These are phyloP conservation scores for Naematelia encephala DNA, from an alignment of 768 basidiomycete species.

Conservation along the genomic window DNA sequence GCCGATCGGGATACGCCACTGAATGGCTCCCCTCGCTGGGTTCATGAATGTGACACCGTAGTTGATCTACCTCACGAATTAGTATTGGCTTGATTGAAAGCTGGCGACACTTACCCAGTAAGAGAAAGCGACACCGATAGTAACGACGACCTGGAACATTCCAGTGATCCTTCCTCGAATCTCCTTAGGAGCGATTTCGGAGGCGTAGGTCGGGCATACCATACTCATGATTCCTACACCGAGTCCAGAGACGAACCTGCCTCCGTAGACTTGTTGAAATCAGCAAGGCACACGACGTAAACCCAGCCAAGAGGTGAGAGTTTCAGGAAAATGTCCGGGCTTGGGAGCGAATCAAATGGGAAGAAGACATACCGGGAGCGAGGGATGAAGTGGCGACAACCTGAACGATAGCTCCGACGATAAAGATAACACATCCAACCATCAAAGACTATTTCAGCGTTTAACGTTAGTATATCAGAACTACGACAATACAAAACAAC, in stretches of 20 bases:
- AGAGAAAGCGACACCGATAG: slow-evolving; percentile 77
- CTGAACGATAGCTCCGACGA: too few species aligned
- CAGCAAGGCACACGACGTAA: slow-evolving; percentile 25
- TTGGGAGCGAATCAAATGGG: slow-evolving; percentile 62
- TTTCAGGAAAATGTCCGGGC: slow-evolving; percentile 22
- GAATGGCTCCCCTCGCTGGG: too few species aligned
- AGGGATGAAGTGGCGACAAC: too few species aligned
- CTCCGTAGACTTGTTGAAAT: slow-evolving; percentile 66
- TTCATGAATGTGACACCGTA: too few species aligned
- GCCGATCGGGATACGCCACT: too few species aligned
- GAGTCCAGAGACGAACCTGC: slow-evolving; percentile 73
- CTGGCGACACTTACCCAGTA: slow-evolving; percentile 35
- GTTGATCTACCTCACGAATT: too few species aligned
- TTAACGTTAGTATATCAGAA: too few species aligned
- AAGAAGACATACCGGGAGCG: too few species aligned
- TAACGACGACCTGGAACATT: slow-evolving; percentile 82
- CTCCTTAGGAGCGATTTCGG: slow-evolving; percentile 81
- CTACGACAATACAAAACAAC: slow-evolving; percentile 63
- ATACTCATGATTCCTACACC: slow-evolving; percentile 75
- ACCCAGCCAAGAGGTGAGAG: slow-evolving; percentile 59
- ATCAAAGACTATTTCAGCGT: too few species aligned
- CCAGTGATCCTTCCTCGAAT: slow-evolving; percentile 79
- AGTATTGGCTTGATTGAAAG: too few species aligned
- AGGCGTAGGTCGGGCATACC: slow-evolving; percentile 72
- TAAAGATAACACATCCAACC: too few species aligned